These are phyloP conservation scores for Rhodotorula glutinis DNA, from an alignment of 1,284 basidiomycete genomes.

Conservation along the genomic window DNA sequence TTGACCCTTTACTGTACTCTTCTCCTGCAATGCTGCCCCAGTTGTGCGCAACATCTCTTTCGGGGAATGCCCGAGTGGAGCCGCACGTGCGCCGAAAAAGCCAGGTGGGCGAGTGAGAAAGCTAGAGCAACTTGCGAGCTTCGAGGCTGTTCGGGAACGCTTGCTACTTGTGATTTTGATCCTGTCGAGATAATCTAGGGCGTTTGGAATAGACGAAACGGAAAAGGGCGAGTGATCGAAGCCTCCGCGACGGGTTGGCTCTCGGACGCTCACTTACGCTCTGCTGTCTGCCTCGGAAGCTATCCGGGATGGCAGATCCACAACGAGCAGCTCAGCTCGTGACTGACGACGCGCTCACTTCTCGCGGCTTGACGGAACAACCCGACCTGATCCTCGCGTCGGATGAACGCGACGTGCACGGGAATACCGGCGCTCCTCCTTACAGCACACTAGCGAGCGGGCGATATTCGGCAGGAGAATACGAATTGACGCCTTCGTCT, in stretches of 20 bases:
- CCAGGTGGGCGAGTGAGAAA: no score
- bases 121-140: no score
- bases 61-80: no score
- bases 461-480: not conserved
- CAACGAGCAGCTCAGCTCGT: constrained; percentile 44
- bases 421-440: not conserved
- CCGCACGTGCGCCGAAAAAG: no score
- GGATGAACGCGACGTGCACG: constrained; percentile 53
- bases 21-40: not conserved
- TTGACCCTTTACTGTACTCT: not conserved
- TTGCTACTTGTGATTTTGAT: no score
- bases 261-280: no score
- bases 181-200: no score
- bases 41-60: not conserved
- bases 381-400: constrained; percentile 56
- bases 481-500: not conserved
- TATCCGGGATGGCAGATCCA: constrained; percentile 50
- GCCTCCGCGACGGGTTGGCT: no score
- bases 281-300: no score
- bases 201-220: no score
- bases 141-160: no score
- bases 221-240: no score
- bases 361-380: constrained; percentile 59
- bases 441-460: not conserved
- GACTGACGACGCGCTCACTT: constrained; percentile 47